These are phyloP conservation scores for Trichoderma simmonsii DNA, from an alignment of 2,329 filamentous ascomycete genomes.

Conservation along the genomic window DNA sequence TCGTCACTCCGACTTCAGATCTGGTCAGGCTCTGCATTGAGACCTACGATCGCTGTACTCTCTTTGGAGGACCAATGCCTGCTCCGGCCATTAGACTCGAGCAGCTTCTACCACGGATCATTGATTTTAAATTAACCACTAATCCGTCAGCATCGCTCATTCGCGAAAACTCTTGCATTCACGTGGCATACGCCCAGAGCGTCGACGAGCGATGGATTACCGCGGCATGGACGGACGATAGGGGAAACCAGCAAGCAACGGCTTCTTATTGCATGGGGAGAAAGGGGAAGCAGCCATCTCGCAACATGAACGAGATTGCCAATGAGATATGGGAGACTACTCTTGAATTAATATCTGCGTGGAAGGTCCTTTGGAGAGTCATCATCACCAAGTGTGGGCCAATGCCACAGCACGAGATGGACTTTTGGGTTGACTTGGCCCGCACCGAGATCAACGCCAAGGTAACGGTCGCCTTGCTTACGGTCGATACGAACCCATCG, in stretches of 20 bases:
- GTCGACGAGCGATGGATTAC: slow-evolving; percentile 75
- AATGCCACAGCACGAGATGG: slow-evolving; percentile 65
- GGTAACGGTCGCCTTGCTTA: slow-evolving; percentile 57
- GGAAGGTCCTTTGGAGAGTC: slow-evolving; percentile 73
- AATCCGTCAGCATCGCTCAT: slow-evolving; percentile 70
- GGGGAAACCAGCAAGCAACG: slow-evolving; percentile 68
- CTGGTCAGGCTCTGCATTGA: slow-evolving; percentile 66
- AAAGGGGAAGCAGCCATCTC: slow-evolving; percentile 50
- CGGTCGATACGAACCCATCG: slow-evolving; percentile 63
- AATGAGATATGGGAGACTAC: slow-evolving; percentile 78
- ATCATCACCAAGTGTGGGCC: slow-evolving; percentile 69
- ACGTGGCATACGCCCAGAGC: slow-evolving; percentile 75
- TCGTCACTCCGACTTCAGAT: slow-evolving; percentile 59
- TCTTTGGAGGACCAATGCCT: slow-evolving; percentile 54
- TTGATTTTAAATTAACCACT: slow-evolving; percentile 70
- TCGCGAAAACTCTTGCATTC: slow-evolving; percentile 75
- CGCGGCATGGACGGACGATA: slow-evolving; percentile 77
- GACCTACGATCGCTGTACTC: slow-evolving; percentile 71
- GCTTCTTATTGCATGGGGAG: slow-evolving; percentile 69
- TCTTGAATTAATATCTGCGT: slow-evolving; percentile 64
- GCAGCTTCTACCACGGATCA: slow-evolving; percentile 62
- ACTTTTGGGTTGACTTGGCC: slow-evolving; percentile 54
- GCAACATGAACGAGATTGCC: slow-evolving; percentile 60
- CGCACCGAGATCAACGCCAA: slow-evolving; percentile 50
- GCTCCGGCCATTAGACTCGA: slow-evolving; percentile 72